Conservation (phyloP, 108 stramenopile genomes). For the Fistulifera solaris region DNA sequence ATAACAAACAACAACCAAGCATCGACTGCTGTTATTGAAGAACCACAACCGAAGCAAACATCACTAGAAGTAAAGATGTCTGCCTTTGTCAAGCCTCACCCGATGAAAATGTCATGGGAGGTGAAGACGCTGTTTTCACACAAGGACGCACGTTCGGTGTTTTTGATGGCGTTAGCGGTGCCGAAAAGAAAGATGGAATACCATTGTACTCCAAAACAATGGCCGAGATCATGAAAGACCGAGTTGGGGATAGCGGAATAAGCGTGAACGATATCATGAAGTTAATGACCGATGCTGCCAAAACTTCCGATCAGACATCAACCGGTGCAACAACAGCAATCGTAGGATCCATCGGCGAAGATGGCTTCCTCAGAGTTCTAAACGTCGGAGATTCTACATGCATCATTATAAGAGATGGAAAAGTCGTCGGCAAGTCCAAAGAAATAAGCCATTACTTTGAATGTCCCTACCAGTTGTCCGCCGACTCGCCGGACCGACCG, state of each 20-base stretch:
- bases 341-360: slow-evolving; percentile 63
- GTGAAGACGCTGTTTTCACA: slow-evolving; percentile 77
- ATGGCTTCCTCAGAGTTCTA: slow-evolving; percentile 61
- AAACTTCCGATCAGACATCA: slow-evolving; percentile 45
- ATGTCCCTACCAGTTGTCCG: slow-evolving; percentile 80
- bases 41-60: not conserved
- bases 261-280: slow-evolving; percentile 49
- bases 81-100: slow-evolving; percentile 56
- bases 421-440: slow-evolving; percentile 49
- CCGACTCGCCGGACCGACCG: slow-evolving; percentile 72
- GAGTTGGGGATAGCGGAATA: slow-evolving; percentile 18
- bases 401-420: slow-evolving; percentile 58
- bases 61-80: not conserved
- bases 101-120: slow-evolving; percentile 75
- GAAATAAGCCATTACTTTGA: slow-evolving; percentile 84
- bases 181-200: slow-evolving; percentile 59
- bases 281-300: slow-evolving; percentile 43
- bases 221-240: slow-evolving; percentile 52
- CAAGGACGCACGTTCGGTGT: slow-evolving; percentile 72
- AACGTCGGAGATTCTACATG: slow-evolving; percentile 77
- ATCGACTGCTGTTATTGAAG: not conserved
- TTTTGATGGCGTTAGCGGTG: slow-evolving; percentile 86
- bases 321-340: slow-evolving; percentile 83
- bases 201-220: slow-evolving; percentile 66
- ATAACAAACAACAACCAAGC: not conserved